phyloP scores from a whole-genome alignment of 2,329 filamentous ascomycete species.

The Cucurbitaria berberidis region DNA sequence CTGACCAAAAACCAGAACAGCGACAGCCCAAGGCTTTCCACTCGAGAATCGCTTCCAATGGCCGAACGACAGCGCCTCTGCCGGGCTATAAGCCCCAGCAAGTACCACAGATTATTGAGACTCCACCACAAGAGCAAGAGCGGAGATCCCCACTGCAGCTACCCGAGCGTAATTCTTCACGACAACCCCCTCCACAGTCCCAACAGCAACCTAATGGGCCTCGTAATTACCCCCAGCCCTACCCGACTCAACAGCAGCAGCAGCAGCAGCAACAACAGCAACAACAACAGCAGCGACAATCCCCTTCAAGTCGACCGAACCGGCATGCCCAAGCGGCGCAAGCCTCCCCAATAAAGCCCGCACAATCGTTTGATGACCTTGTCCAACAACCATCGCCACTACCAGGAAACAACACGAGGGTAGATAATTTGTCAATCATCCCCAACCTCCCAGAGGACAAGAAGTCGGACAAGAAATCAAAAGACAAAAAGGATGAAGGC shows the following conservation, averaged over 20 bases:
- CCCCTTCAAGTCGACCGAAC: constrained; percentile 30
- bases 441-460: constrained; percentile 75
- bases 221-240: constrained; percentile 17
- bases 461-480: constrained; percentile 71
- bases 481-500: constrained; percentile 74
- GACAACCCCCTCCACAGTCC: constrained; percentile 42
- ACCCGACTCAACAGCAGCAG: constrained; percentile 19
- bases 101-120: constrained; percentile 70
- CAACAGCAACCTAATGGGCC: constrained; percentile 23
- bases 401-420: constrained; percentile 70
- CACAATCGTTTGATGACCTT: constrained; percentile 68
- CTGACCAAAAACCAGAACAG: constrained; percentile 37
- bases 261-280: constrained; percentile 31
- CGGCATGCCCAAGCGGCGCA: constrained; percentile 41
- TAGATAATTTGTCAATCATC: constrained; percentile 80
- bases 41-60: constrained; percentile 63
- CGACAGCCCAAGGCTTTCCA: constrained; percentile 59
- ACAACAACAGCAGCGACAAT: constrained; percentile 32
- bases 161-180: constrained; percentile 60
- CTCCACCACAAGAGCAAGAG: constrained; percentile 48
- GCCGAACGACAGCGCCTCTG: constrained; percentile 60
- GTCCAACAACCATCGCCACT: constrained; percentile 70
- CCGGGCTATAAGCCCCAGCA: constrained; percentile 52
- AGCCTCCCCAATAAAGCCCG: constrained; percentile 47
- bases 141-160: constrained; percentile 46